Evolutionary conservation across 257 asterid genomes (phyloP), one percentile per base, ranked within the genome.

Genomic region (Ilex asprella): DNA sequence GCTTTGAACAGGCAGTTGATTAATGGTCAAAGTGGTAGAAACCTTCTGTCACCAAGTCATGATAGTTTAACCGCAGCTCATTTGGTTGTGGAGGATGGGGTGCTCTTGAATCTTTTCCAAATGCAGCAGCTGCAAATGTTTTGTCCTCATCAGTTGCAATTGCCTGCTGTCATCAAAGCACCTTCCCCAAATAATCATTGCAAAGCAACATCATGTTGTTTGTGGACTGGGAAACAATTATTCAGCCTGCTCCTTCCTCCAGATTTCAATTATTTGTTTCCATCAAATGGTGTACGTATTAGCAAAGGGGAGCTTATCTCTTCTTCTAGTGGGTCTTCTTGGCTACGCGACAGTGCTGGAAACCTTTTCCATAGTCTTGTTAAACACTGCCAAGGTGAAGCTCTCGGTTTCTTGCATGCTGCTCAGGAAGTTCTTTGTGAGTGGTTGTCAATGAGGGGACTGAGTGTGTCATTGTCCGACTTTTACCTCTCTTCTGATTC

Each of bases 41-140:
- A 81, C 63, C 94, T 93, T 56, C 75, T 93, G 81, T 75, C 94
- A 12, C 76, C 87, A 12, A 77, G 84, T 70, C 97, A 93, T 64
- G 99, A 93, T 75, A 89, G 96, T 74, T 75, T 93, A 61, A 87
- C 96, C 61, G 95, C 90, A 54, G 99, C 97, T 55, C 76, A 84
- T 69, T 79, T 93, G 55, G 62, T 84, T 31, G 69, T 93, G 61
- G 84, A 82, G 70, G 86, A 83, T 67, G 91, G 88, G 35, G 90
- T 93, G 47, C 29, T 76, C 60, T 68, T 93, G 69, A 84, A 67
- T 62, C 74, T 75, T 67, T 46, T 64, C n/a, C 85, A 82, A 76
- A 81, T 89, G 79, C 99, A 93, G 78, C 97, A 93, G 80, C 76
- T 93, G 65, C 96, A 89, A 64, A 89, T 93, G 97, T 85, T 67